Conservation (phyloP, 2,329 filamentous ascomycete genomes). For the Cladosporium sp. region DNA sequence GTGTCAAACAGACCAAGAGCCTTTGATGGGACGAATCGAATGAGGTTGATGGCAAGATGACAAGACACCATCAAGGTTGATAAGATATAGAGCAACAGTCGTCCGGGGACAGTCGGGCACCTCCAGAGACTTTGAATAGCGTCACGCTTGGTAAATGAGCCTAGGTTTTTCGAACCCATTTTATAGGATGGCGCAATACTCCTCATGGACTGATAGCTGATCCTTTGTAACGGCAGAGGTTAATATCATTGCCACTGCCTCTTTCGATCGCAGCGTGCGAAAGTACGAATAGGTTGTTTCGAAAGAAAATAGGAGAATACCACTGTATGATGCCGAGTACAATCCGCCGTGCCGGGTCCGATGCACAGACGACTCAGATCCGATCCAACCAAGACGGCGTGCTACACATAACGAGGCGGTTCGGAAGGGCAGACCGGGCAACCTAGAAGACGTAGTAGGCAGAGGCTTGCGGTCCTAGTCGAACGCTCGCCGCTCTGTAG, state of each 20-base stretch:
- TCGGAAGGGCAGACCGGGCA: not conserved
- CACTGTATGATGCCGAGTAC: not conserved
- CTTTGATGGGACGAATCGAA: not conserved
- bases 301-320: not conserved
- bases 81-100: not conserved
- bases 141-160: not conserved
- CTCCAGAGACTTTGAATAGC: not conserved
- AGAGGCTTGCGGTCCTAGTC: slow-evolving; percentile 6
- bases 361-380: not conserved
- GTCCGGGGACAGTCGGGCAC: not conserved
- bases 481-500: not conserved
- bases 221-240: not conserved
- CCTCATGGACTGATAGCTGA: not conserved
- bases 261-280: not conserved
- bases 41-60: not conserved
- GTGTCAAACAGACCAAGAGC: not conserved
- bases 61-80: not conserved
- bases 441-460: not conserved
- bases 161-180: not conserved
- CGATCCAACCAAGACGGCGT: not conserved
- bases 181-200: not conserved
- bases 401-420: not conserved
- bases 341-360: not conserved
- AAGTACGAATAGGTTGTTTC: not conserved
- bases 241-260: not conserved